Base-by-base conservation (phyloP, 495 filamentous ascomycete genomes). In the Chaetomium cochliodes region DNA sequence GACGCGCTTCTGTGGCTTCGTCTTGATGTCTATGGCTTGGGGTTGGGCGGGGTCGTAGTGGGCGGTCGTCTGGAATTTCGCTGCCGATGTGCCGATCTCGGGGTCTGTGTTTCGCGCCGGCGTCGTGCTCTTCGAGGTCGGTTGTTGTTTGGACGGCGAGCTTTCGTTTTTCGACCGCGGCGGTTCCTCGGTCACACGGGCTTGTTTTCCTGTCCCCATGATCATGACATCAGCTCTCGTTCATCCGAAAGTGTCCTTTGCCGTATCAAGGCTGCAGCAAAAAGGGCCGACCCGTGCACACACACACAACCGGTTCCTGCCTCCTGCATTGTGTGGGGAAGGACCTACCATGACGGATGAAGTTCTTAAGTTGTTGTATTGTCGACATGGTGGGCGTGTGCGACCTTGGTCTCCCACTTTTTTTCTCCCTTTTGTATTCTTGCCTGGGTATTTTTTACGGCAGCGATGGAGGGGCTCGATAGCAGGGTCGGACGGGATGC, bases 271-370 rank as follows among this genome's bases (percentile, higher is more conserved):
- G n/a, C 20, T 11, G 6, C n/a, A 50, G 3, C 46, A 50, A 50
- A 50, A 20, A 13, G 3, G 33, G 33, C 33, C 26, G 37, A n/a
- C 18, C 20, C 25, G 16, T 2, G 15, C 41, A 20, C n/a, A 13
- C 39, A 23, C 52, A 26, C 51, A 41, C 5, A 49, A 3, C 22
- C 46, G 20, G 20, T 42, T 55, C 44, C 33, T 28, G 25, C 30
- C 11, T 37, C 49, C 33, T 37, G 18, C 16, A 22, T 7, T n/a
- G 12, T 33, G 20, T 54, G 30, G 49, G 58, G 50, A 62, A 41
- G 26, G 22, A 66, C 79, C 59, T 77, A 84, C 92, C 93, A 81
- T 97, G 94, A 63, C 94, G 91, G 79, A 98, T 96, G 78, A 98
- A 93, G 78, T 97, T 98, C 79, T 98, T 97, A 62, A 98, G 71